Percentiles rank a stretch among this genome's conserved stretches.
phyloP scores from a whole-genome alignment of 495 filamentous ascomycete species.

The Hyaloscypha finlandica region DNA sequence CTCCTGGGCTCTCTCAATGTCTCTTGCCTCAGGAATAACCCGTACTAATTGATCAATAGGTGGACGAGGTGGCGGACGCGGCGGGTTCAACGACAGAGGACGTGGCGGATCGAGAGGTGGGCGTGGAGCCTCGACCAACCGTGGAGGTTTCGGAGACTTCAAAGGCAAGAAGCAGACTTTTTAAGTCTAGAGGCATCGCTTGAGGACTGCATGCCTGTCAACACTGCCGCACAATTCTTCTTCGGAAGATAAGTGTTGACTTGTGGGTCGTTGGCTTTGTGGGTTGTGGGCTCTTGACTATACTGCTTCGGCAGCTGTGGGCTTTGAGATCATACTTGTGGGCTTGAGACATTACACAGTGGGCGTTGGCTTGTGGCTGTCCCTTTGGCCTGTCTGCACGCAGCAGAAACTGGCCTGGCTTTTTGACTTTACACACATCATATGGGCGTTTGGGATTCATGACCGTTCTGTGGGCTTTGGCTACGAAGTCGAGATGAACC shows the following conservation, averaged over 20 bases:
- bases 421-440: conserved; percentile 35
- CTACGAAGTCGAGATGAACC: conserved; percentile 44
- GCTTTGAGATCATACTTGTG: conserved; percentile 38
- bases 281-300: conserved; percentile 39
- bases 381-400: conserved; percentile 28
- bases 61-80: conserved; percentile 35
- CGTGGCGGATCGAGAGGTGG: conserved; percentile 46
- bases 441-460: conserved; percentile 50
- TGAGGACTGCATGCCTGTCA: conserved; percentile 24
- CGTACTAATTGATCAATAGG: conserved; percentile 7
- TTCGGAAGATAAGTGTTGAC: conserved; percentile 19
- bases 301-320: conserved; percentile 34
- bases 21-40: too few relatives aligned
- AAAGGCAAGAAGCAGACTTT: conserved; percentile 92
- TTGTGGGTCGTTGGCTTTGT: conserved; percentile 35
- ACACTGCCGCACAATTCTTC: conserved; percentile 32
- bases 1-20: too few relatives aligned
- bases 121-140: conserved; percentile 62
- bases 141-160: conserved; percentile 81
- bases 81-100: conserved; percentile 48
- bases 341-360: conserved; percentile 28
- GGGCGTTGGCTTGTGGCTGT: conserved; percentile 35
- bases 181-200: conserved; percentile 43
- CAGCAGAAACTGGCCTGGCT: conserved; percentile 17
- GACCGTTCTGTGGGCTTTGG: conserved; percentile 50